A percentile compares a stretch with the other conserved stretches of the same genome.
Conservation (phyloP, 768 basidiomycete species). For the Naganishia antarctica region DNA sequence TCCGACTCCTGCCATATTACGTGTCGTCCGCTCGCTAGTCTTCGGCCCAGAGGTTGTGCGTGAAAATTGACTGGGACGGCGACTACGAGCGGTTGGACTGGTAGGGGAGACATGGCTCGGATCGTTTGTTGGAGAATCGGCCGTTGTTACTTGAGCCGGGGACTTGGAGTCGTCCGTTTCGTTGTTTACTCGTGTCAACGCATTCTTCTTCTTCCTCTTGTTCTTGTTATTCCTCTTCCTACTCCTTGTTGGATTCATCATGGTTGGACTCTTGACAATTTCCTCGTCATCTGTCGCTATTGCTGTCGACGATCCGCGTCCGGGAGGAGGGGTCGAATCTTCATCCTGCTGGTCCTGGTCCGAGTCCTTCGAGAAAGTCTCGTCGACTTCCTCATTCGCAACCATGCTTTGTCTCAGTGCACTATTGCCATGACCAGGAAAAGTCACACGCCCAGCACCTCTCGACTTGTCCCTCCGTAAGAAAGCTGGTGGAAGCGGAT, state of each 20-base stretch:
- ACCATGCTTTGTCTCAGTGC: constrained; percentile 11
- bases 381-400: constrained; percentile 8
- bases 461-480: background rate
- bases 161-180: background rate
- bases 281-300: constrained; percentile 12
- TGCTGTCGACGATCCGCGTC: background rate
- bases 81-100: constrained; percentile 7
- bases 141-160: background rate
- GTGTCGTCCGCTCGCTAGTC: background rate
- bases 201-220: constrained; percentile 28
- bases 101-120: background rate
- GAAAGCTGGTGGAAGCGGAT: constrained; percentile 11
- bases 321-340: too few relatives aligned
- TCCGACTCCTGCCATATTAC: constrained; percentile 20
- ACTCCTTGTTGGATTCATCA: constrained; percentile 8
- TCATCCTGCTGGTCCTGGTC: background rate
- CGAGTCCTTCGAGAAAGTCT: background rate
- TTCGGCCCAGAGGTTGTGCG: background rate
- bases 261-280: constrained; percentile 12
- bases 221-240: constrained; percentile 29
- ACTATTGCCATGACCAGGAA: background rate
- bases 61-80: background rate
- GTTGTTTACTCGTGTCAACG: background rate
- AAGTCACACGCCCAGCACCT: background rate
- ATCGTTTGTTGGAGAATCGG: background rate